A percentile compares a stretch with the other conserved stretches of the same genome.
phyloP scores from a whole-genome alignment of 495 filamentous ascomycete genomes.

The Tricharina praecox region DNA sequence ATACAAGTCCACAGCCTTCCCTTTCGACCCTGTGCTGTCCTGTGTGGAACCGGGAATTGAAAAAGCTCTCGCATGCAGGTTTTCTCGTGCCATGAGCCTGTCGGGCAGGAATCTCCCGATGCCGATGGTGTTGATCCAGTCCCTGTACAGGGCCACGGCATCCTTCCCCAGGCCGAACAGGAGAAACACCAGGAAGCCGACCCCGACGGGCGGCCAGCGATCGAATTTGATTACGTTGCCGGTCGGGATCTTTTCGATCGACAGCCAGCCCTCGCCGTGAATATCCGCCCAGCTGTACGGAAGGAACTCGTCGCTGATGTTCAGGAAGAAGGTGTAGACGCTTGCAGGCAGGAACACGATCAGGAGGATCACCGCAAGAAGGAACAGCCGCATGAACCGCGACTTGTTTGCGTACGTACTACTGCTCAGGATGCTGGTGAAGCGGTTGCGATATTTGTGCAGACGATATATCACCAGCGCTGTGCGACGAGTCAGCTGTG shows the following conservation, averaged over 20 bases:
- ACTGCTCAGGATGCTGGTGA: conserved; percentile 41
- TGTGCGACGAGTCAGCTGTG: conserved; percentile 21
- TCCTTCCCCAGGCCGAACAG: conserved; percentile 74
- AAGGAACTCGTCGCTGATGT: conserved; percentile 33
- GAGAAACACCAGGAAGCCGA: conserved; percentile 45
- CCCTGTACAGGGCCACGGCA: conserved; percentile 53
- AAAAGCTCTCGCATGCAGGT: too few relatives aligned
- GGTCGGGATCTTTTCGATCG: conserved; percentile 45
- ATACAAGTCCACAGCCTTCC: too few relatives aligned
- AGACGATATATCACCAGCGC: conserved; percentile 54
- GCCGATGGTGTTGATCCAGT: conserved; percentile 34
- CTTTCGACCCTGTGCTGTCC: too few relatives aligned
- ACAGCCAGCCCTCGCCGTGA: conserved; percentile 41
- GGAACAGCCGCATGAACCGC: conserved; percentile 62
- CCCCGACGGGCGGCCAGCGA: conserved; percentile 48
- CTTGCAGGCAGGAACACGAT: conserved; percentile 47
- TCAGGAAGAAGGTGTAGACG: conserved; percentile 41
- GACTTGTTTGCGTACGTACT: conserved; percentile 45
- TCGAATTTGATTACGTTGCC: conserved; percentile 39
- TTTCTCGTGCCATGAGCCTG: not conserved
- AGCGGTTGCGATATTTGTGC: conserved; percentile 45
- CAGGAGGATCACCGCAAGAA: conserved; percentile 52
- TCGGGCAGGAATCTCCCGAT: conserved; percentile 30
- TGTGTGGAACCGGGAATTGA: too few relatives aligned
- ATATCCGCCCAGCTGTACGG: conserved; percentile 38